Conservation (phyloP, 2,329 filamentous ascomycete genomes). For the Ascocoryne sarcoides region DNA sequence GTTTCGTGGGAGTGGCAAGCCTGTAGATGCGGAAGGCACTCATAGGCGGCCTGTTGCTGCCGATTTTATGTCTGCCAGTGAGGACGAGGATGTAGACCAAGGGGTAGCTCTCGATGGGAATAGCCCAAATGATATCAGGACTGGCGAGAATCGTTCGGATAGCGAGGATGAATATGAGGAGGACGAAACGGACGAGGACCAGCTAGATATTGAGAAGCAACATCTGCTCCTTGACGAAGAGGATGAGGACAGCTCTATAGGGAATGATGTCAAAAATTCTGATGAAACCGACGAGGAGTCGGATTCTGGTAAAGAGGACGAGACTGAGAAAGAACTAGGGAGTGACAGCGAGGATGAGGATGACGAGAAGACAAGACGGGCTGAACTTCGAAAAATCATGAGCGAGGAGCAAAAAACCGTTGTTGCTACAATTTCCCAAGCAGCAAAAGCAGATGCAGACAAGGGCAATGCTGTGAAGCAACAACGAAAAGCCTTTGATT, state of each 20-base stretch:
- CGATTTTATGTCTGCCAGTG: conserved; percentile 45
- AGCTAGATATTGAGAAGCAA: not conserved
- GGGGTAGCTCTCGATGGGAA: conserved; percentile 26
- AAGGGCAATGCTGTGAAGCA: conserved; percentile 82
- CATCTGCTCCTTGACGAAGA: conserved; percentile 16
- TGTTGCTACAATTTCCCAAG: conserved; percentile 49
- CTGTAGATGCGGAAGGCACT: conserved; percentile 29
- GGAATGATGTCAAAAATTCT: conserved; percentile 21
- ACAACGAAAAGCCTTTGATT: conserved; percentile 80
- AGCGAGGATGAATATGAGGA: conserved; percentile 26
- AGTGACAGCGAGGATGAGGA: conserved; percentile 23
- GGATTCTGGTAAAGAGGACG: conserved; percentile 25
- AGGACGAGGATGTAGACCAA: conserved; percentile 22
- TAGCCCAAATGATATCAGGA: conserved; percentile 19
- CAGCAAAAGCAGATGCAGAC: conserved; percentile 65
- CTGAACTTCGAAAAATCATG: conserved; percentile 59
- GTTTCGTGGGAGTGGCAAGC: conserved; percentile 50
- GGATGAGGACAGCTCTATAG: conserved; percentile 24
- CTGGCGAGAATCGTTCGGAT: conserved; percentile 28
- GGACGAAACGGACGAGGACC: conserved; percentile 16
- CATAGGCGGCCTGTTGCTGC: conserved; percentile 40
- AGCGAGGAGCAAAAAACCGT: conserved; percentile 58
- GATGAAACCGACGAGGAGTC: conserved; percentile 18
- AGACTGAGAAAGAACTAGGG: conserved; percentile 26
- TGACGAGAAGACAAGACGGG: conserved; percentile 33